phyloP scores from a whole-genome alignment of 116 monocot genomes.

The Iris pallida region DNA sequence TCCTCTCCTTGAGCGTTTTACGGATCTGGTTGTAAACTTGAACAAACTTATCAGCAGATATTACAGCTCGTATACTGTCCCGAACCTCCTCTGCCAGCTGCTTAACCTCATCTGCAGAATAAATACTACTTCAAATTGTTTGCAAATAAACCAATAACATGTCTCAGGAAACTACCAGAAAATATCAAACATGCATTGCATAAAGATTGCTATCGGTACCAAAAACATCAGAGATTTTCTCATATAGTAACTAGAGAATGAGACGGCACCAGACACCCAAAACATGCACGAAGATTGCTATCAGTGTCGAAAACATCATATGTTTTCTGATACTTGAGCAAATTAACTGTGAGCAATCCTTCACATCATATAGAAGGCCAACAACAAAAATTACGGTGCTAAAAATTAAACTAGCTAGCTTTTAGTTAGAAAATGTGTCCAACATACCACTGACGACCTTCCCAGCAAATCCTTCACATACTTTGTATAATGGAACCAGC shows the following conservation, averaged over 20 bases:
- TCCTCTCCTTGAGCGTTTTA: slow-evolving; percentile 61
- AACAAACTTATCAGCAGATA: slow-evolving; percentile 62
- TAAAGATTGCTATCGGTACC: no score
- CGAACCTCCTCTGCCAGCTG: slow-evolving; percentile 62
- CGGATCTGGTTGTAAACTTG: slow-evolving; percentile 63
- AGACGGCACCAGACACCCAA: no score
- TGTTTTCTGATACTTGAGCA: neutral
- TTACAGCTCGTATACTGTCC: slow-evolving; percentile 30
- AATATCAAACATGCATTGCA: neutral
- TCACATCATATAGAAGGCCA: neutral
- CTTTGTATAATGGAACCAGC: slow-evolving; percentile 74
- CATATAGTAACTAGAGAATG: no score
- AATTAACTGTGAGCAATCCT: neutral
- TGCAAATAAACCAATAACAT: neutral
- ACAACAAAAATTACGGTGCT: neutral
- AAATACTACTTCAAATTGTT: neutral
- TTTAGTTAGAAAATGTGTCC: no score
- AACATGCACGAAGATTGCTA: no score
- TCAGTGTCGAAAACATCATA: neutral
- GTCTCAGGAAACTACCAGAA: neutral
- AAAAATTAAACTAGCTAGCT: neutral
- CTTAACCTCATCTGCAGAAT: slow-evolving; percentile 63
- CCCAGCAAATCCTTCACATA: slow-evolving; percentile 88
- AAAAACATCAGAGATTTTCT: neutral
- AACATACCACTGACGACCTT: slow-evolving; percentile 53